These are phyloP conservation scores for Breviolum minutum DNA, from an alignment of 73 alveolate species.

Conservation along the genomic window DNA sequence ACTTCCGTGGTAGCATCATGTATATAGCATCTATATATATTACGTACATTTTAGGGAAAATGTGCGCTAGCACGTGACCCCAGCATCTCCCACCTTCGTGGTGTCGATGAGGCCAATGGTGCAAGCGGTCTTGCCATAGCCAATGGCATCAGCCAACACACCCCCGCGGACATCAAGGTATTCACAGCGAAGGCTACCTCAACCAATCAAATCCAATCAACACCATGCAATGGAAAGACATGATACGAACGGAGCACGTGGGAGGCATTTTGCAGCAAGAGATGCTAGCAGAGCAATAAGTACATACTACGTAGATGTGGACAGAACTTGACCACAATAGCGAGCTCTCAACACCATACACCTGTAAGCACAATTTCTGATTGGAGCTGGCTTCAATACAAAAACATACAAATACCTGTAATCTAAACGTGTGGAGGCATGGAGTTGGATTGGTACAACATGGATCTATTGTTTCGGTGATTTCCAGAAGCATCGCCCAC, in stretches of 20 bases:
- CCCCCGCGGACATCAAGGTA: conserved; percentile 75
- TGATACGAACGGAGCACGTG: no score
- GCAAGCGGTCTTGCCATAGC: conserved; percentile 89
- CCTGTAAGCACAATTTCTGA: no score
- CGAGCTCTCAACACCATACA: no score
- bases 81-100: neutral
- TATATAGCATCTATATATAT: neutral
- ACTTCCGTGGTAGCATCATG: neutral
- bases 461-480: neutral
- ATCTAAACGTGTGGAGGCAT: no score
- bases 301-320: no score
- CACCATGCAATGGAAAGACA: neutral
- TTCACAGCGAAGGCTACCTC: conserved; percentile 84
- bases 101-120: conserved; percentile 88
- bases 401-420: no score
- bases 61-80: neutral
- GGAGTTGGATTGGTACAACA: no score
- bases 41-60: neutral
- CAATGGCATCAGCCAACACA: conserved; percentile 84
- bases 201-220: neutral
- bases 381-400: no score
- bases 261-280: no score
- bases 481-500: neutral
- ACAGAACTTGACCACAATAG: no score
- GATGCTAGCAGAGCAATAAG: no score